Conservation (phyloP, 768 basidiomycete species). For the Suillus lakei region DNA sequence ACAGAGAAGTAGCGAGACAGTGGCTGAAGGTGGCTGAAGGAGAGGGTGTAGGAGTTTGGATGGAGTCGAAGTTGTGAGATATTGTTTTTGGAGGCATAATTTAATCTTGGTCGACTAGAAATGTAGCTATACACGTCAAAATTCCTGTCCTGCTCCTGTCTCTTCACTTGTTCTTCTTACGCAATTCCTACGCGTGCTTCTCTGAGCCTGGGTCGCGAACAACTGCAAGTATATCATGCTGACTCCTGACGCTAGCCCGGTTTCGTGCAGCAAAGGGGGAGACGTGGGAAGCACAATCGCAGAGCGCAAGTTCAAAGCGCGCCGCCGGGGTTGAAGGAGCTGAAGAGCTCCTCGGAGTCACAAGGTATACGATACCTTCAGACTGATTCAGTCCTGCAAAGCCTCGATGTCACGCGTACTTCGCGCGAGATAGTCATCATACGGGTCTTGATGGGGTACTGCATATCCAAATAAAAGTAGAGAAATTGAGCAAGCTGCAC, state of each 20-base stretch:
- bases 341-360: not conserved
- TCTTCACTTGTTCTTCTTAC: not conserved
- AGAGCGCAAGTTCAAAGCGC: not conserved
- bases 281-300: not conserved
- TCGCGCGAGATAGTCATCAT: constrained; percentile 58
- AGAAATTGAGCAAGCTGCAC: not conserved
- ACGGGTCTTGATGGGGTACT: constrained; percentile 64
- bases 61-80: constrained; percentile 32
- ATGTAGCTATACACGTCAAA: not conserved
- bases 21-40: constrained; percentile 22
- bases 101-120: not conserved
- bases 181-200: not conserved
- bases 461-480: not conserved
- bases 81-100: not conserved
- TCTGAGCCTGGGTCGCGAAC: not conserved
- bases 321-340: not conserved
- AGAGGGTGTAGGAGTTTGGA: constrained; percentile 27
- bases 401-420: constrained; percentile 67
- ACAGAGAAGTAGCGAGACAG: not conserved
- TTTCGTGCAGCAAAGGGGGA: not conserved
- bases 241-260: not conserved
- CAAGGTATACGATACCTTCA: not conserved
- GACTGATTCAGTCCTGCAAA: constrained; percentile 56
- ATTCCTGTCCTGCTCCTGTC: not conserved
- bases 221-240: not conserved